phyloP scores from a whole-genome alignment of 306 rosid species.

The Begonia fuchsioides region DNA sequence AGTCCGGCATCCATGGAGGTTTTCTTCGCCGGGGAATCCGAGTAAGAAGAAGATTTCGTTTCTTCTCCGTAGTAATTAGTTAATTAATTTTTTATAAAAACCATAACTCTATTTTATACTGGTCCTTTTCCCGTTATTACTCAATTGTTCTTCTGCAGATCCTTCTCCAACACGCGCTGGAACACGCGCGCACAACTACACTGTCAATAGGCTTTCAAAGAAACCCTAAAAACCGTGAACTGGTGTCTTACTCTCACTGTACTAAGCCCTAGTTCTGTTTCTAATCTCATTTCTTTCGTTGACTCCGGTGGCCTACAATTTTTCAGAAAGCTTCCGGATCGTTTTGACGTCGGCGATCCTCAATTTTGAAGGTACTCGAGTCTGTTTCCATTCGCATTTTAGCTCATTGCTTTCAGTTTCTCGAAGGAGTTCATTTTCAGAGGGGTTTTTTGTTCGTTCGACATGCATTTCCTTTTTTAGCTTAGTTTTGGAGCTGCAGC shows the following conservation, averaged over 20 bases:
- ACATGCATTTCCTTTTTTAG: constrained; percentile 6
- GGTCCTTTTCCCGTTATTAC: too few species aligned
- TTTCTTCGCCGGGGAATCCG: too few species aligned
- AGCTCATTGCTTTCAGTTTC: neutral
- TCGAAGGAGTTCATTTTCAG: neutral
- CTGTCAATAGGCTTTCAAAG: too few species aligned
- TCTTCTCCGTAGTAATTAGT: too few species aligned
- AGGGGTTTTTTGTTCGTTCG: neutral
- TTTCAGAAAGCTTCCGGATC: neutral
- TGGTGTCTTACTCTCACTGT: neutral
- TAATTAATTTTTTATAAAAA: too few species aligned
- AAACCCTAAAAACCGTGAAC: neutral
- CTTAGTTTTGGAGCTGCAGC: neutral
- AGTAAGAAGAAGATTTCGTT: too few species aligned
- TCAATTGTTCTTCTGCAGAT: too few species aligned
- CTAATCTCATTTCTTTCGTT: neutral
- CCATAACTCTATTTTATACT: too few species aligned
- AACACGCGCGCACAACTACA: too few species aligned
- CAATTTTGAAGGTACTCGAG: neutral
- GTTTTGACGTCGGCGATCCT: neutral
- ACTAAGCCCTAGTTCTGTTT: neutral
- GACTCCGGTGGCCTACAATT: neutral
- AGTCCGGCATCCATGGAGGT: too few species aligned
- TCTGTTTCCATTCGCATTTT: neutral
- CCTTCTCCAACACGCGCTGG: too few species aligned